These are phyloP conservation scores for Xylariaceae sp. DNA, from an alignment of 2,329 filamentous ascomycete species.

Conservation along the genomic window DNA sequence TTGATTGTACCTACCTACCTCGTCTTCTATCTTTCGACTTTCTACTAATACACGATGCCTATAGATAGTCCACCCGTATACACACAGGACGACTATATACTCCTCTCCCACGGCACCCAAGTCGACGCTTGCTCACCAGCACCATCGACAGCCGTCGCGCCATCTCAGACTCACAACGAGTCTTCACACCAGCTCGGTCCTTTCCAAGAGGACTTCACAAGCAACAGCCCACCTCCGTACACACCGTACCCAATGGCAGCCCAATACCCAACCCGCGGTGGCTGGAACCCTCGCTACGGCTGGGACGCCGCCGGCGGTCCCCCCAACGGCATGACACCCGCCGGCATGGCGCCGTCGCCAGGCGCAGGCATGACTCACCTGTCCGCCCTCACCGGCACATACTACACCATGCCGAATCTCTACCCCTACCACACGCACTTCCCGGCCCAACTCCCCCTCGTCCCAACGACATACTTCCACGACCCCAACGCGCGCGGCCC, in stretches of 20 bases:
- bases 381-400: too few species aligned
- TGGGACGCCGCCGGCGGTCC: slow-evolving; percentile 26
- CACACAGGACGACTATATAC: slow-evolving; percentile 11
- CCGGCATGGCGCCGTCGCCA: background rate
- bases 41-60: background rate
- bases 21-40: too few species aligned
- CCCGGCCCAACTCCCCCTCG: background rate
- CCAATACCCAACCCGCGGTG: slow-evolving; percentile 9
- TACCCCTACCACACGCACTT: background rate
- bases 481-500: slow-evolving; percentile 34
- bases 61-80: background rate
- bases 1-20: too few species aligned
- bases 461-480: background rate
- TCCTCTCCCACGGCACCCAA: background rate
- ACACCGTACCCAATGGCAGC: slow-evolving; percentile 13
- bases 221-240: too few species aligned
- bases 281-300: slow-evolving; percentile 27
- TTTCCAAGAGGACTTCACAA: background rate
- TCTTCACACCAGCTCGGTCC: background rate
- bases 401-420: too few species aligned
- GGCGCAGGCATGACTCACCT: background rate
- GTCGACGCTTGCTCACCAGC: slow-evolving; percentile 8
- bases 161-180: background rate
- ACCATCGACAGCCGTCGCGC: background rate
- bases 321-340: too few species aligned